Base-by-base conservation (phyloP, 306 rosid species). In the Potentilla sterilis region DNA sequence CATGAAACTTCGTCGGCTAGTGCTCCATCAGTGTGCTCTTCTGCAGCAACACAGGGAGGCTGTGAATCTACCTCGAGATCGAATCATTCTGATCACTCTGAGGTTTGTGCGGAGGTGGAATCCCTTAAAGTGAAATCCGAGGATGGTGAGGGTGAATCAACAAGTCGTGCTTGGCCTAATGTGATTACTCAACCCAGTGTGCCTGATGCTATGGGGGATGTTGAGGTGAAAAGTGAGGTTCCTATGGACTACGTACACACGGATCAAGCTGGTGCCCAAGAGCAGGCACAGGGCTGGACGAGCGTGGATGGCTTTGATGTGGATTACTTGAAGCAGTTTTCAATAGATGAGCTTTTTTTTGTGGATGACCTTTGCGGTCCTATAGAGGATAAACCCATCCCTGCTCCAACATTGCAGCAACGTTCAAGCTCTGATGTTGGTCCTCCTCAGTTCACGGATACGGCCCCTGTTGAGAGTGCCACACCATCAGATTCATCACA, bases 41-140 rank as follows among this genome's bases (percentile, higher is more conserved):
- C 96, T 0, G 79, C 49, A 14, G 80, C 81, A 4, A 85, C 88
- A n/a, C 80, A 86, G 1, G 81, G 86, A 0, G 79, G 82, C 11
- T 83, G 93, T 1, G 91, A 80, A 15, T 87, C 89, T 1, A 86
- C 78, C 1, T 67, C 87, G 2, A n/a, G 78, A 0, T 83, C 92
- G 0, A 85, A 73, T 77, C 89, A 77, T 18, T 94, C 98, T 3
- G 97, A 75, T 76, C 88, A 80, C 9, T 94, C 98, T 1, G 97
- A 89, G 82, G 88, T 85, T 22, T 87, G 85, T 55, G 90, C 79
- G 0, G 76, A 67, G 5, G 88, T 83, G 81, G 93, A 85, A 76
- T 76, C 61, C 8, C 9, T 32, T 16, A 2, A 38, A 46, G 34
- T 75, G 6, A 81, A 81, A 42, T 35, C 12, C 0, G 85, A 79